These are phyloP conservation scores for Rutidosis leptorrhynchoides DNA, from an alignment of 129 eudicot genomes.

Conservation along the genomic window DNA sequence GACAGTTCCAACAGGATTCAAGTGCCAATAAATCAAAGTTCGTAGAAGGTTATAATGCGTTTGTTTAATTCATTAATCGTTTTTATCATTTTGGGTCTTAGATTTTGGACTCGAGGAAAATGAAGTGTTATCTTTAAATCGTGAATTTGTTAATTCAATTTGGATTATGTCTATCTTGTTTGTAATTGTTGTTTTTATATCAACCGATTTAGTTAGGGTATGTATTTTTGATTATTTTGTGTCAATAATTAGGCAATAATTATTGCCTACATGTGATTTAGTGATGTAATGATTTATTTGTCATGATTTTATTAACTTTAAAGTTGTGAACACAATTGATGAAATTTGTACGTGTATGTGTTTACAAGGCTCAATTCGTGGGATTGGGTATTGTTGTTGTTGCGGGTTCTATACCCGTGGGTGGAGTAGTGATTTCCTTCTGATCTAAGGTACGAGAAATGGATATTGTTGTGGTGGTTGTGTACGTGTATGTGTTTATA, in stretches of 20 bases:
- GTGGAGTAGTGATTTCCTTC: too few relatives aligned
- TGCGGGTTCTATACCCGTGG: too few relatives aligned
- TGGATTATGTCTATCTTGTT: slow-evolving; percentile 8
- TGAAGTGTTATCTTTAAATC: slow-evolving; percentile 18
- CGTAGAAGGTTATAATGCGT: slow-evolving; percentile 11
- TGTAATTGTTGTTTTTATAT: slow-evolving; percentile 8
- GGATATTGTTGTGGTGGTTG: too few relatives aligned
- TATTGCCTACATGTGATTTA: slow-evolving; percentile 38
- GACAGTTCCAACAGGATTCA: slow-evolving; percentile 55
- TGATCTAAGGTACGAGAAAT: too few relatives aligned
- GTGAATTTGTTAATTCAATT: slow-evolving; percentile 22
- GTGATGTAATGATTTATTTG: slow-evolving; percentile 32
- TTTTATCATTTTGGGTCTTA: slow-evolving; percentile 4
- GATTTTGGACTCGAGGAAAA: background rate
- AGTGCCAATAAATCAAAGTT: slow-evolving; percentile 34
- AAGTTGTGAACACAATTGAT: slow-evolving; percentile 2
- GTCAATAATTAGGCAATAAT: slow-evolving; percentile 32
- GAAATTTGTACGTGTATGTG: slow-evolving; percentile 7
- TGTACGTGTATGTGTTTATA: too few relatives aligned
- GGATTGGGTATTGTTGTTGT: too few relatives aligned
- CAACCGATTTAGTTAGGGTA: slow-evolving; percentile 5
- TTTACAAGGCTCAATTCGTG: too few relatives aligned
- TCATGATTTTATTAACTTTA: slow-evolving; percentile 18
- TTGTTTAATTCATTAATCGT: slow-evolving; percentile 17
- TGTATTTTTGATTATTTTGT: slow-evolving; percentile 26